Conservation (phyloP, 306 rosid species). For the Quercus engelmannii region DNA sequence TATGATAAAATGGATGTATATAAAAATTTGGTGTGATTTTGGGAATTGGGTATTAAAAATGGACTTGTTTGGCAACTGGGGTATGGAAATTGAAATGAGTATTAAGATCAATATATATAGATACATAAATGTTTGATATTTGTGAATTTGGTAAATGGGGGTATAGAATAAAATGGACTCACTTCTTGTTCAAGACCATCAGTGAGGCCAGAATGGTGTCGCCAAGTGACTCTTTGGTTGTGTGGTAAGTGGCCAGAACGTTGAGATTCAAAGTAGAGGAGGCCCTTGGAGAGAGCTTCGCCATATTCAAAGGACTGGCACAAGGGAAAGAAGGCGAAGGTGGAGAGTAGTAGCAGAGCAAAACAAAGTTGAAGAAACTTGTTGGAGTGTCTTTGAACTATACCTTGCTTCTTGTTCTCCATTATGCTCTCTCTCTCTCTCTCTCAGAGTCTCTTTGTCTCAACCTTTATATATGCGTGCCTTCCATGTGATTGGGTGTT, state of each 20-base stretch:
- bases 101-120: no score
- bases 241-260: conserved; percentile 84
- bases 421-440: not conserved
- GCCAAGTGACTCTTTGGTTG: conserved; percentile 80
- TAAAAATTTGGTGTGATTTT: no score
- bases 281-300: conserved; percentile 63
- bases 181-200: conserved; percentile 92
- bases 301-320: conserved; percentile 48
- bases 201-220: conserved; percentile 71
- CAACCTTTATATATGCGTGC: not conserved
- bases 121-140: no score
- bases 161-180: not conserved
- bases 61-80: no score
- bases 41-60: no score
- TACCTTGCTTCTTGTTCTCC: conserved; percentile 34
- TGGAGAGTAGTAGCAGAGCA: conserved; percentile 25
- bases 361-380: conserved; percentile 22
- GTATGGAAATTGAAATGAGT: no score
- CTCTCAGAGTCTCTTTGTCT: not conserved
- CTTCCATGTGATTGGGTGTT: not conserved
- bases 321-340: conserved; percentile 23
- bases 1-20: not conserved
- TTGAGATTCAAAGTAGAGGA: conserved; percentile 83
- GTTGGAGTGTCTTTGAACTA: conserved; percentile 4
- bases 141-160: no score